Percentiles rank a stretch among this genome's conserved stretches.
Evolutionary conservation across 306 rosid species (phyloP).

Genomic region (Inga leiocalycina): DNA sequence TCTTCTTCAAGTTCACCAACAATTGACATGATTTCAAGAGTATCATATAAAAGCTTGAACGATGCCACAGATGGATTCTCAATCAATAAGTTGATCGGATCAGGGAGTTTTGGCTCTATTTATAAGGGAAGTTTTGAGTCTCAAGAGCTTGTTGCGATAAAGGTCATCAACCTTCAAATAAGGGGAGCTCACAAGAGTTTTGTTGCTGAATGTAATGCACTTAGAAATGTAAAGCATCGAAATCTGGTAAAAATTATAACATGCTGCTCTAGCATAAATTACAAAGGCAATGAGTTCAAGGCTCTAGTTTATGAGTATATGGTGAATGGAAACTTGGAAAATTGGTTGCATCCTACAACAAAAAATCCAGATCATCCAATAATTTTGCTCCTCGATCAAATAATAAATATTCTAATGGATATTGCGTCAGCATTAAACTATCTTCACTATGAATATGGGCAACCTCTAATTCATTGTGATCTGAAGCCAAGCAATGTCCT

Average conservation of each 20-base stretch:
- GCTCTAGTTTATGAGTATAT: neutral
- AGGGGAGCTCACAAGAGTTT: neutral
- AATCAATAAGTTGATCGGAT: neutral
- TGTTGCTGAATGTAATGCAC: neutral
- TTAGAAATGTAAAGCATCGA: neutral
- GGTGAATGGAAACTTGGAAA: neutral
- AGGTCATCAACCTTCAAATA: neutral
- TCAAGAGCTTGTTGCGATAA: neutral
- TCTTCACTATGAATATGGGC: neutral
- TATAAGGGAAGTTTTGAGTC: neutral
- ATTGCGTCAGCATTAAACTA: neutral
- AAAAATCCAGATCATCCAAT: neutral
- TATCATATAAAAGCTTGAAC: neutral
- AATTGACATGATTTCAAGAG: neutral
- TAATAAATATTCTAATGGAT: neutral
- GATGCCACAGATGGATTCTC: neutral
- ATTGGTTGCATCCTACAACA: neutral
- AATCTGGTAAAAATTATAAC: neutral
- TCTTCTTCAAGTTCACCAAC: neutral
- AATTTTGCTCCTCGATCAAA: neutral
- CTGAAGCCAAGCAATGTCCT: neutral
- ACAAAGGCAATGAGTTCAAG: neutral
- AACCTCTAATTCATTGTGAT: neutral
- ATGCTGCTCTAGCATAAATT: neutral
- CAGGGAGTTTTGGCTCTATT: neutral